A percentile compares a stretch with the other conserved stretches of the same genome.
Conservation (phyloP, 805 yeast genomes). For the Barnettozyma sucrosica region DNA sequence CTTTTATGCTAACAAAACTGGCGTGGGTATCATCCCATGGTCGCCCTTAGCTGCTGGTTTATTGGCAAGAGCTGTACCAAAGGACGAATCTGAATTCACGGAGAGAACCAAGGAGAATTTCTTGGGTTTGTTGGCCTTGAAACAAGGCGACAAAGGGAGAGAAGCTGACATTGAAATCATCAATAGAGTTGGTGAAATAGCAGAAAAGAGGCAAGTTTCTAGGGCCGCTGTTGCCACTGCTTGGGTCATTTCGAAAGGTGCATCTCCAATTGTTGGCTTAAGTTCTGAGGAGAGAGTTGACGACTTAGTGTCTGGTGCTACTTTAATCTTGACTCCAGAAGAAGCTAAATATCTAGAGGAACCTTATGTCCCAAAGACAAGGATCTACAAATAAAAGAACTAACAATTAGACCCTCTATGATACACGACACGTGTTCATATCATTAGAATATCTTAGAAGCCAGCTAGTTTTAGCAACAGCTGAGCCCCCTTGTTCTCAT, state of each 20-base stretch:
- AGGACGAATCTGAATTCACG: not conserved
- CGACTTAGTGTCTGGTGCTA: not conserved
- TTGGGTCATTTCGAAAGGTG: not conserved
- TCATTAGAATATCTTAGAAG: conserved; percentile 5
- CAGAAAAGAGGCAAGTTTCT: not conserved
- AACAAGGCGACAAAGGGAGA: not conserved
- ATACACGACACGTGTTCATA: conserved; percentile 1
- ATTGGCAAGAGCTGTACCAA: not conserved
- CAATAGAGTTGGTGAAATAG: not conserved
- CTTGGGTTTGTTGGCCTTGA: not conserved
- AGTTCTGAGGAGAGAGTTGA: not conserved
- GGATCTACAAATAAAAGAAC: not conserved
- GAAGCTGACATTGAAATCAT: not conserved
- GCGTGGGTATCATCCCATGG: not conserved
- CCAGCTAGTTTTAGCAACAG: conserved; percentile 36
- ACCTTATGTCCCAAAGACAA: not conserved
- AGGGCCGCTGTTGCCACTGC: not conserved
- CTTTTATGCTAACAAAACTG: not conserved
- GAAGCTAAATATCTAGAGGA: conserved; percentile 30
- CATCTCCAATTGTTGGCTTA: not conserved
- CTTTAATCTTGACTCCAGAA: not conserved
- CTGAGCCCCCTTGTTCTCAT: conserved; percentile 63
- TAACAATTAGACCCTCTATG: not conserved
- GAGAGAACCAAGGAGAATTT: not conserved
- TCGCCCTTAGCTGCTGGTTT: not conserved